Evolutionary conservation across 164 flowering plant species (phyloP).

Genomic region (Annona squamosa): DNA sequence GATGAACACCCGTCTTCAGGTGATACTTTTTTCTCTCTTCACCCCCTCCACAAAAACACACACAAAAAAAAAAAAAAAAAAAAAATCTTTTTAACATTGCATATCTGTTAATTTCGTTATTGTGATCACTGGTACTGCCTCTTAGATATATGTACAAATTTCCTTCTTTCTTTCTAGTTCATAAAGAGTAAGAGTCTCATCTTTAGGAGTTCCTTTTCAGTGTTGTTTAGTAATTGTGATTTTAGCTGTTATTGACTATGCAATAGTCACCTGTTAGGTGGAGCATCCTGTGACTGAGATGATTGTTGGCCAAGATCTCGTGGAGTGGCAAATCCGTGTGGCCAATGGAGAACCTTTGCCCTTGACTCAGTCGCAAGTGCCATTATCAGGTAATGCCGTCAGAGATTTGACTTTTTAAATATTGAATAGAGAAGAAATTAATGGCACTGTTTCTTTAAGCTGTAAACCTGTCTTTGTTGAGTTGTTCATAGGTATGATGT

Average conservation of each 20-base stretch:
- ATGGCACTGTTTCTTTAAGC: no score
- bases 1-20: slow-evolving; percentile 99
- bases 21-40: slow-evolving; percentile 9
- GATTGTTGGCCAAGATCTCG: slow-evolving; percentile 98
- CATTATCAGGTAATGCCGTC: slow-evolving; percentile 50
- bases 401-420: not conserved
- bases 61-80: not conserved
- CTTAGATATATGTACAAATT: not conserved
- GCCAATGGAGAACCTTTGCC: slow-evolving; percentile 96
- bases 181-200: slow-evolving; percentile 1
- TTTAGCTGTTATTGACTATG: not conserved
- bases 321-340: slow-evolving; percentile 98
- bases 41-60: not conserved
- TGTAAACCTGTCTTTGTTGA: no score
- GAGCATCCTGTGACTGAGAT: slow-evolving; percentile 99
- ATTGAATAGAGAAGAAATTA: no score
- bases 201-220: not conserved
- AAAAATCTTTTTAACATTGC: no score
- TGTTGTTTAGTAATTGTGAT: not conserved
- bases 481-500: no score
- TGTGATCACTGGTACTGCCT: not conserved
- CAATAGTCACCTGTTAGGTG: slow-evolving; percentile 47
- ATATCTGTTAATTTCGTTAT: not conserved
- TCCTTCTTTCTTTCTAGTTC: not conserved
- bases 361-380: slow-evolving; percentile 70